Conservation (phyloP, 73 alveolate species). For the Paramecium caudatum region DNA sequence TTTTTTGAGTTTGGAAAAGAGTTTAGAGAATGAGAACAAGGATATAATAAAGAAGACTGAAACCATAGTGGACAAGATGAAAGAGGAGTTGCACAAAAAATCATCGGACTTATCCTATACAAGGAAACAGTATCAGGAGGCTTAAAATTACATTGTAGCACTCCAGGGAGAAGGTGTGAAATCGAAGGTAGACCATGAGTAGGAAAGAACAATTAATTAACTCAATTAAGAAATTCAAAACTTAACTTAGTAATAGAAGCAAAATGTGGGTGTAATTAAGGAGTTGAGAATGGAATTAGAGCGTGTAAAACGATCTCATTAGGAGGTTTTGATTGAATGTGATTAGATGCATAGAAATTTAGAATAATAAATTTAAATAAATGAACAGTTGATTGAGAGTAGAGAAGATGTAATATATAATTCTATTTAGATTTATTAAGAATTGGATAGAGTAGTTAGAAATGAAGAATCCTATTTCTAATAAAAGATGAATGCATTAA, state of each 20-base stretch:
- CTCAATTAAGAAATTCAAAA: neutral
- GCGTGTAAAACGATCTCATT: neutral
- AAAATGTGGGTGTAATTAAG: neutral
- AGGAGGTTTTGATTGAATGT: neutral
- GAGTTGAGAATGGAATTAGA: neutral
- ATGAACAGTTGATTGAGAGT: neutral
- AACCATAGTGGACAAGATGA: neutral
- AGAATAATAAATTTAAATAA: neutral
- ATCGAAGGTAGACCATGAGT: neutral
- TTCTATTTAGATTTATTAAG: neutral
- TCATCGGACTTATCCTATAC: neutral
- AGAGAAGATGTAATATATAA: neutral
- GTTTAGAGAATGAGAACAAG: neutral
- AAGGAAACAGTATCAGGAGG: constrained; percentile 18
- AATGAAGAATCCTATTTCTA: neutral
- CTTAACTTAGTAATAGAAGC: neutral
- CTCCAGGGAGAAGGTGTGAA: neutral
- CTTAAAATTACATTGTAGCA: constrained; percentile 9
- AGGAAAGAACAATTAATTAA: neutral
- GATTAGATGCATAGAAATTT: constrained; percentile 26
- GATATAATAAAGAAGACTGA: neutral
- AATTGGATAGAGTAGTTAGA: constrained; percentile 15
- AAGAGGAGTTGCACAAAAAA: neutral
- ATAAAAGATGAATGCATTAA: neutral
- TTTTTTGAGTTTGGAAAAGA: neutral